Evolutionary conservation across 768 basidiomycete species (phyloP).

Genomic region (Mycena galopus): DNA sequence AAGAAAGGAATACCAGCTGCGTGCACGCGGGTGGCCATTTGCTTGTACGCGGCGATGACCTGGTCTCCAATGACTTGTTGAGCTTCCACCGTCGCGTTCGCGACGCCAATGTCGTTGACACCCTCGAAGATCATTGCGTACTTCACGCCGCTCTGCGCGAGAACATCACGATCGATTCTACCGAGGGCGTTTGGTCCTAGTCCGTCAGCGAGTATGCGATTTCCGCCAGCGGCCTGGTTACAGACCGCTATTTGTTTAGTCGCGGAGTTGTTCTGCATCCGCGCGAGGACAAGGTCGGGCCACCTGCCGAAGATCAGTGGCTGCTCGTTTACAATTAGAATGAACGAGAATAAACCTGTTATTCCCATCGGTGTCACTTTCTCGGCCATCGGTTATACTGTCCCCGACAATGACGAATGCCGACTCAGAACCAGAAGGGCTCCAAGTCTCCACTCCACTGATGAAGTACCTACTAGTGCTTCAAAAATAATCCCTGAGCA

Average conservation of each 20-base stretch:
- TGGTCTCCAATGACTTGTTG: constrained; percentile 55
- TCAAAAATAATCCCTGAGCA: neutral
- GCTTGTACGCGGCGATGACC: constrained; percentile 59
- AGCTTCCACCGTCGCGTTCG: constrained; percentile 46
- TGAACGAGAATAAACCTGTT: constrained; percentile 49
- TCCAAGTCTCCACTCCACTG: constrained; percentile 58
- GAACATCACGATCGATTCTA: constrained; percentile 65
- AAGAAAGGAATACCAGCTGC: constrained; percentile 58
- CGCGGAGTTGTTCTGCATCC: constrained; percentile 51
- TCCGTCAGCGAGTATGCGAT: constrained; percentile 63
- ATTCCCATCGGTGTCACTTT: constrained; percentile 58
- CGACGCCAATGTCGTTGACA: constrained; percentile 66
- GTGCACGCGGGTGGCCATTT: constrained; percentile 59
- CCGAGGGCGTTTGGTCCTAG: constrained; percentile 61
- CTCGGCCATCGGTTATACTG: constrained; percentile 67
- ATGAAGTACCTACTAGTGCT: constrained; percentile 53
- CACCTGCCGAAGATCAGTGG: constrained; percentile 46
- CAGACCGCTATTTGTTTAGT: constrained; percentile 55
- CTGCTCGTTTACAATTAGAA: neutral
- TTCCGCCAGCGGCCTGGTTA: constrained; percentile 68
- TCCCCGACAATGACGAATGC: constrained; percentile 63
- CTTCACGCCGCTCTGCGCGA: constrained; percentile 59
- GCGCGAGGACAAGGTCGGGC: constrained; percentile 62
- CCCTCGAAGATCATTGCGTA: constrained; percentile 67
- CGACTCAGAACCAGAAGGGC: constrained; percentile 42